These are phyloP conservation scores for Colletotrichum cordylinicola DNA, from an alignment of 2,329 filamentous ascomycete species.

Conservation along the genomic window DNA sequence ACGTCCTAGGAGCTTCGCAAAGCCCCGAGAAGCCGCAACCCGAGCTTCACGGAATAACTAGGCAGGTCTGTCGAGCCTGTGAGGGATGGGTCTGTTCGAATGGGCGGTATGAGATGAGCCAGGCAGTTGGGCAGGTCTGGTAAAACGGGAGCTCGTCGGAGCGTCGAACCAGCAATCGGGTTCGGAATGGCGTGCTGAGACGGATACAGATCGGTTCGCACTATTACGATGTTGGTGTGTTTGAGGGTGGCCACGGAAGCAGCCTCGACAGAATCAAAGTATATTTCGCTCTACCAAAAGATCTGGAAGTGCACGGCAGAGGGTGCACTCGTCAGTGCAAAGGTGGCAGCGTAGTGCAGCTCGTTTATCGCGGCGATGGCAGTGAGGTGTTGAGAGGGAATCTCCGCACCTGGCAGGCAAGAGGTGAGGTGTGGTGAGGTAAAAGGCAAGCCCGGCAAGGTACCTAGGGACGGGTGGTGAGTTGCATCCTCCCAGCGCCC, in stretches of 20 bases:
- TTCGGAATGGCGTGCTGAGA: constrained; percentile 14
- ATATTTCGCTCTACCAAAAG: constrained; percentile 1
- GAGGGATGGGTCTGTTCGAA: neutral
- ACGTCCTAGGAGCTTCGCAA: constrained; percentile 16
- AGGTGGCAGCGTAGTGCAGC: neutral
- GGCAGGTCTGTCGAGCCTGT: neutral
- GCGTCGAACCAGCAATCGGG: constrained; percentile 6
- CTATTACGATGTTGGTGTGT: constrained; percentile 10
- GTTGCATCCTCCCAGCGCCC: constrained; percentile 14
- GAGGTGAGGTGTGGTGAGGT: constrained; percentile 11
- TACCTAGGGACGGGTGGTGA: neutral
- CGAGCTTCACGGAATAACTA: constrained; percentile 3
- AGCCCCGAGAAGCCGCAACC: constrained; percentile 13
- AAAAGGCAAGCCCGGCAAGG: neutral
- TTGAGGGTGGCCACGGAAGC: neutral
- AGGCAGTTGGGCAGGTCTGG: neutral
- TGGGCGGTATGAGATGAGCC: neutral
- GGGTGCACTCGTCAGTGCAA: neutral
- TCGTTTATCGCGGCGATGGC: constrained; percentile 19
- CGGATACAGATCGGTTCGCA: constrained; percentile 1
- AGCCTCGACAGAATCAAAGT: neutral
- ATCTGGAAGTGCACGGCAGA: neutral
- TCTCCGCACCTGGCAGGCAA: constrained; percentile 2
- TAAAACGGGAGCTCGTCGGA: neutral
- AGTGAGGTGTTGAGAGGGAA: constrained; percentile 4